Evolutionary conservation across 208 protist genomes (phyloP), one percentile per base, ranked within the genome.

Genomic region (Novymonas esmeraldas): DNA sequence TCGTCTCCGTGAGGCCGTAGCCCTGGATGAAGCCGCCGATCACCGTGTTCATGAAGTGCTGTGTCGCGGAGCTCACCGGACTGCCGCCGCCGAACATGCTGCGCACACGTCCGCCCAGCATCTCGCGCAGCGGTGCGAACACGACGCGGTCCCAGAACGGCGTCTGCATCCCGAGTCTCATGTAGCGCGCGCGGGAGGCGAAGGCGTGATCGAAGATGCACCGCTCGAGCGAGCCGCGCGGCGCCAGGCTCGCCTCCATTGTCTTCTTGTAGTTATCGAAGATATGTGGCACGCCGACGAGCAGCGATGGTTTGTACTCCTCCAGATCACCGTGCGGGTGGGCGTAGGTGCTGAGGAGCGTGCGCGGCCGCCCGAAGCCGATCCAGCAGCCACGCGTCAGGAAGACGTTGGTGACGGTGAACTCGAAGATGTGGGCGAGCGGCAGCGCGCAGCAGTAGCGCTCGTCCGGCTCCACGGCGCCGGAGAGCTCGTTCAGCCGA

Each of bases 371-470:
- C 39, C 86, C 88, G 64, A 92, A 97, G 68, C 88, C 78, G 59
- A 96, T 75, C 59, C 82, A 50, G 39, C 66, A 79, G 26, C 91
- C 94, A 20, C 85, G 70, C 7, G 70, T 56, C 14, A 98, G 56
- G 45, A 98, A 73, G 56, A 94, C 64, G 28, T 65, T 84, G 59
- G 93, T 64, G n/a, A 82, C 87, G n/a, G 81, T 68, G 48, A 96
- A 78, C 79, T 98, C 95, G 52, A 98, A 90, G 55, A 97, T 95
- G 82, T 98, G 95, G 7, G 94, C 95, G 6, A 93, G 60, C 22
- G 95, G 95, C 20, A 98, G 77, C 63, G 96, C 97, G 7, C 79
- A 82, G 26, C 90, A 59, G 65, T 96, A 95, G 22, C 70, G 80
- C 51, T 84, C 84, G 24, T 96, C 78, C 24, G 79, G 68, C 56